Base-by-base conservation (phyloP, 2,329 filamentous ascomycete genomes). In the Rhynchosporium agropyri region DNA sequence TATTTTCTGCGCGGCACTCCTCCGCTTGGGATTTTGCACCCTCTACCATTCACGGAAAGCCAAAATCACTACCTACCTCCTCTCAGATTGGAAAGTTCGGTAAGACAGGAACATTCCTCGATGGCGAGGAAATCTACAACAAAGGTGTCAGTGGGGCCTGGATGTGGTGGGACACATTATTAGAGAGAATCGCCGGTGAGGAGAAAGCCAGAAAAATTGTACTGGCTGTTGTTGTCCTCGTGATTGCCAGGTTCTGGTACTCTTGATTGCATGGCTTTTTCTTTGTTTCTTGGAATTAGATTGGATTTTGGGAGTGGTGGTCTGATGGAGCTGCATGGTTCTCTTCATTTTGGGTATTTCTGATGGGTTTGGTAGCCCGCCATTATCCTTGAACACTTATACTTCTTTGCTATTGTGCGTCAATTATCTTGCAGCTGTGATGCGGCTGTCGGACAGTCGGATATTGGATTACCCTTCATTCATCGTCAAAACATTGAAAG, bases 41-140 rank as follows among this genome's bases (percentile, higher is more conserved):
- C 6, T 79, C 89, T 65, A 87, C 89, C 80, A 81, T 78, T 74
- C 89, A 88, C 80, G 84, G 86, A 78, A 84, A 85, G 63, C 83
- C 83, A 29, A 81, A 79, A 54, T 13, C 56, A 13, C 33, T 38
- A 9, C 43, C 56, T 31, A 15, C 29, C 15, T 48, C 56, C n/a
- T 49, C 5, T 38, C 29, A 3, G 4, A 12, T 2, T 4, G 42
- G n/a, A n/a, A 46, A 20, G 9, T 10, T 36, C 10, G 56, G 56
- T 1, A 40, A 58, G 20, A 49, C 50, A 31, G 56, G 45, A 9
- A 26, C 49, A 12, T 49, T 49, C 13, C 40, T 58, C 15, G 56
- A 58, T 38, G 56, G 56, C 8, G 43, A 48, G 9, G 56, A 58
- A 45, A 20, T 58, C 4, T 58, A 58, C 10, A 38, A 33, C 13